Percentiles rank a stretch among this genome's conserved stretches.
These are phyloP conservation scores for Galium porrigens DNA, from an alignment of 305 asterid species.

Conservation along the genomic window DNA sequence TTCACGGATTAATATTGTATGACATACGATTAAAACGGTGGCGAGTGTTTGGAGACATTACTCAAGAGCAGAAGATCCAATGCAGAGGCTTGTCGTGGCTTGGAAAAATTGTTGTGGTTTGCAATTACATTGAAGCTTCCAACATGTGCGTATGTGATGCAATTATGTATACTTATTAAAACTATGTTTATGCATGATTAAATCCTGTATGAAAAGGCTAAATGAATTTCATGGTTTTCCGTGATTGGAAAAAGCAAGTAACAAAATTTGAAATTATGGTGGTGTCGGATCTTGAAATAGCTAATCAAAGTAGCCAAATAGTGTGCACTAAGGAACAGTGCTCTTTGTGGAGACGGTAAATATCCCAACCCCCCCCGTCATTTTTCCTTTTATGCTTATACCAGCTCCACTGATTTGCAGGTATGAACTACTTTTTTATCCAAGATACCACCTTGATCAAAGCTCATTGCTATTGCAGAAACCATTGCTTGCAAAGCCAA, in stretches of 20 bases:
- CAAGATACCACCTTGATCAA: slow-evolving; percentile 97
- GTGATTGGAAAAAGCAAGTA: slow-evolving; percentile 2
- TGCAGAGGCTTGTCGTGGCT: slow-evolving; percentile 96
- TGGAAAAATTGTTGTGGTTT: slow-evolving; percentile 88
- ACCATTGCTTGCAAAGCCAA: slow-evolving; percentile 66
- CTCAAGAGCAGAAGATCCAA: slow-evolving; percentile 94
- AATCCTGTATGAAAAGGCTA: neutral
- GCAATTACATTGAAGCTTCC: slow-evolving; percentile 79
- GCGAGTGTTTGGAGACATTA: slow-evolving; percentile 96
- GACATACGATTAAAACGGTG: slow-evolving; percentile 79
- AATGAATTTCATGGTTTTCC: neutral
- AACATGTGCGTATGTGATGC: slow-evolving; percentile 42
- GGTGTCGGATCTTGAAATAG: neutral
- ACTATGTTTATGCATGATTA: neutral
- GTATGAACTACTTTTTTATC: slow-evolving; percentile 91
- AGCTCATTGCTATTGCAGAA: slow-evolving; percentile 86
- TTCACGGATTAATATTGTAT: slow-evolving; percentile 85
- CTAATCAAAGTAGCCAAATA: neutral
- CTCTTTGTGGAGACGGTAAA: neutral
- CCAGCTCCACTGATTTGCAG: slow-evolving; percentile 38
- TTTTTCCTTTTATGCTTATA: slow-evolving; percentile 6
- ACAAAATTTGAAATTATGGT: neutral
- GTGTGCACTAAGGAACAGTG: neutral
- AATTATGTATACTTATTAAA: neutral
- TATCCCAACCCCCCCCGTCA: too few species aligned